A percentile compares a stretch with the other conserved stretches of the same genome.
Conservation (phyloP, 1,284 basidiomycete genomes). For the Stereum hirsutum region DNA sequence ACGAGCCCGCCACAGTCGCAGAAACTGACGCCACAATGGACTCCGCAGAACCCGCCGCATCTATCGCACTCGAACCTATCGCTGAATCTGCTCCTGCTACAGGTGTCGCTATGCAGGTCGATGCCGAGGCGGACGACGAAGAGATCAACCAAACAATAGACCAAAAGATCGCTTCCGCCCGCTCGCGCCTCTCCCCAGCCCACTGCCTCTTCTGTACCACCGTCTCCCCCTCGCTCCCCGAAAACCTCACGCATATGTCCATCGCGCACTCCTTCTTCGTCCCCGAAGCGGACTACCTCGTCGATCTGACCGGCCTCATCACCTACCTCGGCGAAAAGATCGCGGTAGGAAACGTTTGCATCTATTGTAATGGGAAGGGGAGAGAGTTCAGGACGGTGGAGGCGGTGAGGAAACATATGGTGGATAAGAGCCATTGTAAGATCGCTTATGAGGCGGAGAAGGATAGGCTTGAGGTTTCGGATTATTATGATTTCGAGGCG, state of each 20-base stretch:
- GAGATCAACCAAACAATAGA: conserved; percentile 56
- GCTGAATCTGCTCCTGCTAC: background rate
- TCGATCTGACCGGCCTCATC: conserved; percentile 79
- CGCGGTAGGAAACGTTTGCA: conserved; percentile 86
- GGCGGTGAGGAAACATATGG: conserved; percentile 89
- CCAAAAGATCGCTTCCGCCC: conserved; percentile 69
- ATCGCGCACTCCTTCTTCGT: conserved; percentile 89
- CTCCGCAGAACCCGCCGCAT: conserved; percentile 4
- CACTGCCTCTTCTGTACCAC: conserved; percentile 86
- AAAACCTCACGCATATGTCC: conserved; percentile 86
- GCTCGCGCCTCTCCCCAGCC: conserved; percentile 49
- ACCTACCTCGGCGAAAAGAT: conserved; percentile 91
- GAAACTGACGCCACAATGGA: conserved; percentile 3
- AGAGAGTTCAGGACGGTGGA: conserved; percentile 75
- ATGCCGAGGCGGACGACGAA: conserved; percentile 38
- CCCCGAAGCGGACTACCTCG: conserved; percentile 87
- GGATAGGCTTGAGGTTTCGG: conserved; percentile 83
- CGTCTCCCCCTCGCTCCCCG: conserved; percentile 43
- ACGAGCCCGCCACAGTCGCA: conserved; percentile 6
- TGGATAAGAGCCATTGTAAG: conserved; percentile 94
- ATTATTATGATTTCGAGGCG: conserved; percentile 88
- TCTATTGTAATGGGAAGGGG: conserved; percentile 80
- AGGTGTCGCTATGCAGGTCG: conserved; percentile 21
- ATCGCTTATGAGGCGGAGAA: conserved; percentile 81
- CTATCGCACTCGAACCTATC: conserved; percentile 2